Percentiles rank a stretch among this genome's conserved stretches.
Evolutionary conservation across 352 stramenopile genomes (phyloP).

Genomic region (Globisporangium nodosum): DNA sequence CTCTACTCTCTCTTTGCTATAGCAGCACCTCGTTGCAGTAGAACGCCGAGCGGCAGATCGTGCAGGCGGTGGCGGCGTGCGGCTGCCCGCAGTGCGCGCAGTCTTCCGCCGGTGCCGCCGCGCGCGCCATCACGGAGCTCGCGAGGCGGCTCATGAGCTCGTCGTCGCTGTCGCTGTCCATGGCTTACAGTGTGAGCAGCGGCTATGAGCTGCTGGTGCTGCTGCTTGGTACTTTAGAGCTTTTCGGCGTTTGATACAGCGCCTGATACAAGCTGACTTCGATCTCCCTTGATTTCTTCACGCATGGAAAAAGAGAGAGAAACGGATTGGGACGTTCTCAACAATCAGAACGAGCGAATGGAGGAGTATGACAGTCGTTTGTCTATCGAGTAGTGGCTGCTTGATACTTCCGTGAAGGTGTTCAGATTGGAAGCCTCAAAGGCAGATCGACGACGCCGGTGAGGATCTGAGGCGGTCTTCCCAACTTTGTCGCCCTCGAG

Average conservation of each 20-base stretch:
- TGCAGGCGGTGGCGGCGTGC: constrained; percentile 51
- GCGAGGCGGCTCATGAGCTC: constrained; percentile 78
- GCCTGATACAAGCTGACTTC: too few relatives aligned
- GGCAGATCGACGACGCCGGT: background rate
- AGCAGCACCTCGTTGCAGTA: constrained; percentile 70
- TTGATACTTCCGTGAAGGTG: background rate
- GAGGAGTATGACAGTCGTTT: too few relatives aligned
- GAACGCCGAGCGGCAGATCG: constrained; percentile 54
- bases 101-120: constrained; percentile 33
- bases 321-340: too few relatives aligned
- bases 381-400: too few relatives aligned
- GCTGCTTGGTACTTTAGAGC: background rate
- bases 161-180: constrained; percentile 84
- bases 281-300: too few relatives aligned
- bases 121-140: constrained; percentile 26
- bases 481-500: too few relatives aligned
- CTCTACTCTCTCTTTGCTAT: background rate
- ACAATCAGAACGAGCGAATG: too few relatives aligned
- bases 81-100: constrained; percentile 69
- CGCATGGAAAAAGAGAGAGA: too few relatives aligned
- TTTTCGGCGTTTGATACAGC: too few relatives aligned
- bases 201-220: too few relatives aligned
- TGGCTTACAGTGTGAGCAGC: background rate
- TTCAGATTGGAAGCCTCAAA: background rate
- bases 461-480: background rate